Conservation (phyloP, 2,329 filamentous ascomycete species). For the Trichoderma sp. region DNA sequence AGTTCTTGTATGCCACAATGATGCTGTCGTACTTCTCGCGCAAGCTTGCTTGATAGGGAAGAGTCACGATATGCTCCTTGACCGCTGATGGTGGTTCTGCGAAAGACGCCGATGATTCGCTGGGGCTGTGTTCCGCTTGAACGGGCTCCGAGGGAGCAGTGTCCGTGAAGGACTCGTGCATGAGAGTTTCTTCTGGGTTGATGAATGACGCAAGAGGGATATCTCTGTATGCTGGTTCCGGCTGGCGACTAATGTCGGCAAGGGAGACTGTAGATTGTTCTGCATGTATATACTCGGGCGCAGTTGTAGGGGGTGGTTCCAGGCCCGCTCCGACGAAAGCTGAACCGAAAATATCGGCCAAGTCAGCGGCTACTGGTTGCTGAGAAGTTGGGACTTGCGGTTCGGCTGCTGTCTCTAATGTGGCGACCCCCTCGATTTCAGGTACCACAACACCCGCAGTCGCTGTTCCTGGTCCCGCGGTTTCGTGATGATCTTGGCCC, state of each 20-base stretch:
- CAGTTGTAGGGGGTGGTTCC: background rate
- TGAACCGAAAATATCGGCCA: constrained; percentile 9
- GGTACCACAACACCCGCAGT: background rate
- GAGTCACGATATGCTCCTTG: constrained; percentile 55
- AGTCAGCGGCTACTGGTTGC: background rate
- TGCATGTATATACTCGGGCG: background rate
- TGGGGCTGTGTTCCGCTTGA: constrained; percentile 33
- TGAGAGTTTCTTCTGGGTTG: constrained; percentile 30
- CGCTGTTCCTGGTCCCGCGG: background rate
- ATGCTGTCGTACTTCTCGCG: constrained; percentile 56
- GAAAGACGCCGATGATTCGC: constrained; percentile 32
- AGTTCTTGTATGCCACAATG: constrained; percentile 47
- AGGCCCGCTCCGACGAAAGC: background rate
- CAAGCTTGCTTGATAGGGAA: constrained; percentile 58
- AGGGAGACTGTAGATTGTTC: constrained; percentile 44
- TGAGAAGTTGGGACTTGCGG: background rate
- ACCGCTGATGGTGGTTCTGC: constrained; percentile 21
- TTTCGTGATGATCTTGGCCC: background rate
- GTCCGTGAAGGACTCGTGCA: constrained; percentile 31
- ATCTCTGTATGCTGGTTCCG: constrained; percentile 33
- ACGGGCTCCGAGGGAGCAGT: constrained; percentile 37
- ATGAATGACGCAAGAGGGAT: constrained; percentile 34
- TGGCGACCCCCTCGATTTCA: background rate
- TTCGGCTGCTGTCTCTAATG: background rate
- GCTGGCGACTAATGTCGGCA: constrained; percentile 42